Base-by-base conservation (phyloP, 768 basidiomycete genomes). In the Tremella mesenterica region DNA sequence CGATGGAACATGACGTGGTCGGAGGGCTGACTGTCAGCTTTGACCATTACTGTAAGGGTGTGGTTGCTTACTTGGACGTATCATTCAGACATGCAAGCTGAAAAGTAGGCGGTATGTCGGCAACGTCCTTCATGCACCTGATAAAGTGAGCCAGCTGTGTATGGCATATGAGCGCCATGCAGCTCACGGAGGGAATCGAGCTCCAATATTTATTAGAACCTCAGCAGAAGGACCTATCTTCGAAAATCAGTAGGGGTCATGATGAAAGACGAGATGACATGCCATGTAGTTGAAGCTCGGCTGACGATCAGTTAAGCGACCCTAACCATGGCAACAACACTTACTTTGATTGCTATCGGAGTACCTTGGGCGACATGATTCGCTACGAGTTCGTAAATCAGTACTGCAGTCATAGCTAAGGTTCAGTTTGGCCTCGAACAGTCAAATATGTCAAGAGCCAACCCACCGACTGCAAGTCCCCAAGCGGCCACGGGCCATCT, bases 131-230 rank as follows among this genome's bases (percentile, higher is more conserved):
- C 44, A 54, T 59, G 53, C 57, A 49, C 27, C 51, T 56, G 39
- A 12, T 25, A 14, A n/a, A 26, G 26, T 31, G 38, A 47, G 53
- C n/a, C 12, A 45, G 33, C 2, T n/a, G 8, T 31, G n/a, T 3
- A 29, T 7, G 10, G 25, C 29, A 27, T 18, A 9, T 29, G 14
- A 48, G 6, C 16, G 4, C 28, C 29, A 29, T 25, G n/a, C 13
- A 18, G 51, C 56, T 50, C 18, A 60, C 47, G 91, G 86, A 13
- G 88, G 86, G 68, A 91, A 95, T 25, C 93, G 85, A 21, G 93
- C 90, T 2, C 92, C 92, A 47, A 88, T 76, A 63, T 85, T 81
- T 54, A 96, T 88, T 13, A 97, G 76, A 1, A 85, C 88, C 43
- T 83, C 83, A 44, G 79, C 81, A 0, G 87, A 85, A 2, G 93